Evolutionary conservation across 805 yeast species (phyloP).

Genomic region (Saturnispora sekii): DNA sequence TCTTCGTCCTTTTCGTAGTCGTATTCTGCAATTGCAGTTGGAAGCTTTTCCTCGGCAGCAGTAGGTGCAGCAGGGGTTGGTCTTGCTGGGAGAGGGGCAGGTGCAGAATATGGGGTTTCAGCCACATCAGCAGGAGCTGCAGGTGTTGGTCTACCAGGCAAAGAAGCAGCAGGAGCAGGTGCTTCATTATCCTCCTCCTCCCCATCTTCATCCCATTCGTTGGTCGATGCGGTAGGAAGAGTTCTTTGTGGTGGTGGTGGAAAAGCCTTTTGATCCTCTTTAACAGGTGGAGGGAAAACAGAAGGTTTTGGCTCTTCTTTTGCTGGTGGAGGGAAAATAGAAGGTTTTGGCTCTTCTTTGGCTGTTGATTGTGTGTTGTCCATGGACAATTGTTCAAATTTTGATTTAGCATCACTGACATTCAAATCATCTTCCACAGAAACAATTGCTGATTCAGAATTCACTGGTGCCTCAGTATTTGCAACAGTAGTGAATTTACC

Average conservation of each 20-base stretch:
- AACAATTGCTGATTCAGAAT: conserved; percentile 15
- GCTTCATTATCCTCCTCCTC: conserved; percentile 19
- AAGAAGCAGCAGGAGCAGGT: conserved; percentile 19
- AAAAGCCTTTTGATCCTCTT: conserved; percentile 7
- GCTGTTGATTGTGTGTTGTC: conserved; percentile 11
- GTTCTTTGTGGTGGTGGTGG: conserved; percentile 12
- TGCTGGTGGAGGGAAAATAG: conserved; percentile 14
- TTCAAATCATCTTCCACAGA: conserved; percentile 21
- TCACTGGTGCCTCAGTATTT: conserved; percentile 25
- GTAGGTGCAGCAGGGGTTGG: conserved; percentile 8
- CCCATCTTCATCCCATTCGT: conserved; percentile 12
- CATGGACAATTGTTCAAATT: conserved; percentile 23
- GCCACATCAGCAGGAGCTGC: conserved; percentile 5
- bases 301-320: background rate
- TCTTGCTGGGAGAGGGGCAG: conserved; percentile 14
- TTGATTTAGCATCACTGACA: conserved; percentile 26
- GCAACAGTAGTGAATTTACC: conserved; percentile 48
- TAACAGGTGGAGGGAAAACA: conserved; percentile 17
- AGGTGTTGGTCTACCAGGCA: conserved; percentile 13
- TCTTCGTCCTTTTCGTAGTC: conserved; percentile 71
- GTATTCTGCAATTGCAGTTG: conserved; percentile 69
- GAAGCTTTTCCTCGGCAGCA: conserved; percentile 9
- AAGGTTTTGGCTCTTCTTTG: conserved; percentile 14
- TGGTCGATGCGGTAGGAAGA: conserved; percentile 14
- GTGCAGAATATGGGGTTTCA: conserved; percentile 2